A percentile compares a stretch with the other conserved stretches of the same genome.
Evolutionary conservation across 805 yeast species (phyloP).

Genomic region (Sugiyamaella marilandica): DNA sequence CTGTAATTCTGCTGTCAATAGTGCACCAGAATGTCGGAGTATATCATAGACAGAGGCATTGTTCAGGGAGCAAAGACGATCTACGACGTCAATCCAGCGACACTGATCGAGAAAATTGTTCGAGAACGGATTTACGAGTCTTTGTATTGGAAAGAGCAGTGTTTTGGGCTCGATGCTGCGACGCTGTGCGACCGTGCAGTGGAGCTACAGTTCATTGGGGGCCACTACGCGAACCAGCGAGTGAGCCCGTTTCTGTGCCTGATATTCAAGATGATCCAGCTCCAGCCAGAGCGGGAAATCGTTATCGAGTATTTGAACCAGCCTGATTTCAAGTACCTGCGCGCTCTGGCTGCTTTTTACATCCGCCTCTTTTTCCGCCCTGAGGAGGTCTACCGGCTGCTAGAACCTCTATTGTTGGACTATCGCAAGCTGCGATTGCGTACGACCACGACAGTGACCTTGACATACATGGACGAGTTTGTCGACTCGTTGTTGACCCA

Average conservation of each 20-base stretch:
- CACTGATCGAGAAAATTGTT: slow-evolving; percentile 54
- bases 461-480: slow-evolving; percentile 67
- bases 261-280: slow-evolving; percentile 67
- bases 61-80: slow-evolving; percentile 25
- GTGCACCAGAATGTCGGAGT: slow-evolving; percentile 10
- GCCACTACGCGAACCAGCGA: slow-evolving; percentile 48
- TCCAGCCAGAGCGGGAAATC: slow-evolving; percentile 62
- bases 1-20: too few species aligned
- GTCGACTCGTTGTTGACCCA: slow-evolving; percentile 55
- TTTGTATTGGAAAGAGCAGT: slow-evolving; percentile 53
- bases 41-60: slow-evolving; percentile 27
- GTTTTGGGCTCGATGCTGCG: slow-evolving; percentile 48
- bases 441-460: slow-evolving; percentile 35
- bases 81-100: slow-evolving; percentile 46
- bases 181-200: slow-evolving; percentile 47
- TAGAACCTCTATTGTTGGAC: slow-evolving; percentile 59
- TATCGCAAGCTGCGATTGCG: slow-evolving; percentile 61
- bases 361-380: slow-evolving; percentile 41
- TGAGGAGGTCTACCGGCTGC: slow-evolving; percentile 41
- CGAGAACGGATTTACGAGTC: slow-evolving; percentile 54
- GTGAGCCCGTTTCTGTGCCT: slow-evolving; percentile 77
- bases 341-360: slow-evolving; percentile 66
- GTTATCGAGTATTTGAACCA: slow-evolving; percentile 53
- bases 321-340: slow-evolving; percentile 69
- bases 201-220: slow-evolving; percentile 48